phyloP scores from a whole-genome alignment of 2,329 filamentous ascomycete genomes.

The Fusarium guadeloupense region DNA sequence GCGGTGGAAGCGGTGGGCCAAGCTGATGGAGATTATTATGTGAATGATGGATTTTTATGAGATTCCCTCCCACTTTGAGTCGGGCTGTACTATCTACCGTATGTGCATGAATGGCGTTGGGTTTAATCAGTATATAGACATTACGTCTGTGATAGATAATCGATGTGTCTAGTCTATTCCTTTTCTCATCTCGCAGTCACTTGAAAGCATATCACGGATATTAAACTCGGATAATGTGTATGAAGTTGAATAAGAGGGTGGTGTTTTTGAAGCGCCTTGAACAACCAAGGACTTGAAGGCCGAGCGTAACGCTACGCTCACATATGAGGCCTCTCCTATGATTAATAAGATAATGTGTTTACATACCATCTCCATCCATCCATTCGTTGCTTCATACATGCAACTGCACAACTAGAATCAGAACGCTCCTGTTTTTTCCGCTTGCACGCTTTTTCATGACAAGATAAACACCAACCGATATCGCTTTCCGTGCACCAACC shows the following conservation, averaged over 20 bases:
- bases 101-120: conserved; percentile 44
- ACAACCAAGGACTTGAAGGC: conserved; percentile 24
- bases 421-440: conserved; percentile 17
- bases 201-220: background rate
- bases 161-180: conserved; percentile 8
- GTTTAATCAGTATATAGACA: conserved; percentile 33
- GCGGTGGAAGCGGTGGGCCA: conserved; percentile 40
- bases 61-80: background rate
- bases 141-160: conserved; percentile 29
- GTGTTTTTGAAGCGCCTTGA: conserved; percentile 26
- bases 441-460: conserved; percentile 29
- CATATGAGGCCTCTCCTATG: conserved; percentile 19
- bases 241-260: conserved; percentile 12
- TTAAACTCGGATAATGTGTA: background rate
- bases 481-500: conserved; percentile 18
- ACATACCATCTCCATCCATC: conserved; percentile 18
- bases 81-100: conserved; percentile 29
- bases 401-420: conserved; percentile 26
- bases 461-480: conserved; percentile 22
- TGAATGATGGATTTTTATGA: conserved; percentile 11
- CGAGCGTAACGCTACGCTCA: conserved; percentile 9
- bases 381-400: conserved; percentile 21
- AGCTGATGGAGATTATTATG: conserved; percentile 25
- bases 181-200: background rate
- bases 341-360: conserved; percentile 35